Conservation (phyloP, 1,284 basidiomycete genomes). For the Tausonia pullulans region DNA sequence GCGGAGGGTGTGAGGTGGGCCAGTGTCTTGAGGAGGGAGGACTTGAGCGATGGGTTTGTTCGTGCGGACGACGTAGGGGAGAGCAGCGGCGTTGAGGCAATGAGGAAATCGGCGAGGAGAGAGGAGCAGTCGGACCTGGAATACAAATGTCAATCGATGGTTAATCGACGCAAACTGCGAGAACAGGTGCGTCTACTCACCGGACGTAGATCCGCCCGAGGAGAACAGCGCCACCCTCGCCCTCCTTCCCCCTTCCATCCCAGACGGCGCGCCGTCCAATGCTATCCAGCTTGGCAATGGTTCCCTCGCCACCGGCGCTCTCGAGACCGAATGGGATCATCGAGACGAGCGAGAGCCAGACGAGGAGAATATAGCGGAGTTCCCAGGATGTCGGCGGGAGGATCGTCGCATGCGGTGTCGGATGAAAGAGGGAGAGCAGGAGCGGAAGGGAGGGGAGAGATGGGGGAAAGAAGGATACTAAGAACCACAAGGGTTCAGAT, state of each 20-base stretch:
- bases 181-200: constrained; percentile 17
- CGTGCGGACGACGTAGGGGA: not conserved
- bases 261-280: constrained; percentile 32
- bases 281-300: constrained; percentile 55
- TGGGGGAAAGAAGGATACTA: constrained; percentile 10
- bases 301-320: constrained; percentile 27
- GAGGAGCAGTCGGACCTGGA: constrained; percentile 3
- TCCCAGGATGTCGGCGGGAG: constrained; percentile 47
- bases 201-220: constrained; percentile 32
- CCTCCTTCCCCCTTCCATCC: constrained; percentile 30
- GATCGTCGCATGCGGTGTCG: constrained; percentile 4
- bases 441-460: constrained; percentile 9
- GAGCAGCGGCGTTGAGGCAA: constrained; percentile 6
- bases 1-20: constrained; percentile 40
- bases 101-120: not conserved
- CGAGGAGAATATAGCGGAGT: constrained; percentile 67
- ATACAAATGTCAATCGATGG: not conserved
- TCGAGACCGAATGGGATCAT: constrained; percentile 83
- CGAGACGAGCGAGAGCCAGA: constrained; percentile 89
- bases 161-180: not conserved
- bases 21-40: constrained; percentile 39
- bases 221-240: constrained; percentile 30
- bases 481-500: not conserved
- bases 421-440: constrained; percentile 10
- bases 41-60: constrained; percentile 21